Evolutionary conservation across 495 filamentous ascomycete species (phyloP).

Genomic region (Penicillium paxilli): DNA sequence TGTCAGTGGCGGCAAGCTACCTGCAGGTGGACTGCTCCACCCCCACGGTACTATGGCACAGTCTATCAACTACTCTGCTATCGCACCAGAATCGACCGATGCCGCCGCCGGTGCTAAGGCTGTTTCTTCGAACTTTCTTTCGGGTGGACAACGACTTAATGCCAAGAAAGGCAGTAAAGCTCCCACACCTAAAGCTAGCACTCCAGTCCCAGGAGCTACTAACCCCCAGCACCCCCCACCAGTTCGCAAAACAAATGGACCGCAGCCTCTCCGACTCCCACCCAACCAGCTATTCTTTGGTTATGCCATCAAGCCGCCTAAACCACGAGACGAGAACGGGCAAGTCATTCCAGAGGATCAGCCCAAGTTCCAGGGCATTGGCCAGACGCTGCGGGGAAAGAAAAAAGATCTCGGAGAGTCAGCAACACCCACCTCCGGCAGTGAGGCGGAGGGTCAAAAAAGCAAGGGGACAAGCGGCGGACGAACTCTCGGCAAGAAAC

Average conservation of each 20-base stretch:
- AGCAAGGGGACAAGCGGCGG: constrained; percentile 20
- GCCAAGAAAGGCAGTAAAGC: constrained; percentile 78
- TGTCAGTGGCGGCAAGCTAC: constrained; percentile 52
- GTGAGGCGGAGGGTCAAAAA: constrained; percentile 32
- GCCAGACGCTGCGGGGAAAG: constrained; percentile 77
- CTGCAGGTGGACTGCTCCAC: constrained; percentile 71
- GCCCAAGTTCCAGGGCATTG: constrained; percentile 81
- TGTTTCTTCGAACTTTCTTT: constrained; percentile 75
- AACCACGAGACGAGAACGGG: constrained; percentile 73
- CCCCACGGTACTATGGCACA: constrained; percentile 92
- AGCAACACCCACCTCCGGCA: constrained; percentile 37
- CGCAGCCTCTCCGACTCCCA: constrained; percentile 81
- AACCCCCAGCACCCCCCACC: constrained; percentile 53
- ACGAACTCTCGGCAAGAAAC: constrained; percentile 23
- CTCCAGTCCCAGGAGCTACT: constrained; percentile 68
- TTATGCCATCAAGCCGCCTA: constrained; percentile 85
- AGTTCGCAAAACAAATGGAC: constrained; percentile 65
- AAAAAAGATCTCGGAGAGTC: constrained; percentile 49
- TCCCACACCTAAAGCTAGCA: constrained; percentile 77
- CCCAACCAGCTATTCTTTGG: constrained; percentile 95
- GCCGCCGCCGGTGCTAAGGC: constrained; percentile 61
- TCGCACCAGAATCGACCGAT: constrained; percentile 72
- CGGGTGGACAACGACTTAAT: constrained; percentile 71
- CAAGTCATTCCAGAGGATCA: constrained; percentile 59
- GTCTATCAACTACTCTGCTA: constrained; percentile 94